Evolutionary conservation across 768 basidiomycete genomes (phyloP).

Genomic region (Leucocoprinus leucothites): DNA sequence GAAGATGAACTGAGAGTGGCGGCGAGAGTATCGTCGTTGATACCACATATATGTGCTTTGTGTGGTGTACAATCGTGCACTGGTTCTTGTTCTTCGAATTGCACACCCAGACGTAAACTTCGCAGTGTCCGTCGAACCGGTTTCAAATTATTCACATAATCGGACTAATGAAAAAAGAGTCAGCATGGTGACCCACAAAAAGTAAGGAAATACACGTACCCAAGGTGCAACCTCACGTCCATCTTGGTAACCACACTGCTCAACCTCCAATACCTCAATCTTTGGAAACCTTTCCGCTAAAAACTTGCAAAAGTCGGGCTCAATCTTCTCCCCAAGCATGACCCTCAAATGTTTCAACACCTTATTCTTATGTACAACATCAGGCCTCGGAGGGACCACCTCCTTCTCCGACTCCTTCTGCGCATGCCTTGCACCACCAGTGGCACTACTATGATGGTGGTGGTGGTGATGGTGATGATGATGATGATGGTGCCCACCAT

Average conservation of each 20-base stretch:
- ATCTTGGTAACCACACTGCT: conserved; percentile 39
- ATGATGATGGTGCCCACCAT: neutral
- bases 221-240: conserved; percentile 36
- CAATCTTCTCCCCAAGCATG: conserved; percentile 38
- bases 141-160: conserved; percentile 8
- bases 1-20: no score
- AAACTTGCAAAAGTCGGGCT: conserved; percentile 27
- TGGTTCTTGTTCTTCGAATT: conserved; percentile 9
- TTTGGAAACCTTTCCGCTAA: conserved; percentile 31
- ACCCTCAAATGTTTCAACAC: conserved; percentile 30
- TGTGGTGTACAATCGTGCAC: neutral
- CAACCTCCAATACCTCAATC: conserved; percentile 37
- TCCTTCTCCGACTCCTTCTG: no score
- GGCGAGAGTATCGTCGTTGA: conserved; percentile 11
- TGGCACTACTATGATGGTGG: no score
- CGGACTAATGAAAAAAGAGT: conserved; percentile 9
- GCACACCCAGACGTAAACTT: conserved; percentile 7
- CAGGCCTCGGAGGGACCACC: neutral
- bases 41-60: neutral
- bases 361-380: conserved; percentile 15
- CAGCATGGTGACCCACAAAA: no score
- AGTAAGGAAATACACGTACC: conserved; percentile 31
- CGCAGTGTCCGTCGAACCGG: conserved; percentile 8
- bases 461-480: neutral
- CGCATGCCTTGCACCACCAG: no score